Conservation (phyloP, 2,329 filamentous ascomycete genomes). For the Fusarium annulatum region DNA sequence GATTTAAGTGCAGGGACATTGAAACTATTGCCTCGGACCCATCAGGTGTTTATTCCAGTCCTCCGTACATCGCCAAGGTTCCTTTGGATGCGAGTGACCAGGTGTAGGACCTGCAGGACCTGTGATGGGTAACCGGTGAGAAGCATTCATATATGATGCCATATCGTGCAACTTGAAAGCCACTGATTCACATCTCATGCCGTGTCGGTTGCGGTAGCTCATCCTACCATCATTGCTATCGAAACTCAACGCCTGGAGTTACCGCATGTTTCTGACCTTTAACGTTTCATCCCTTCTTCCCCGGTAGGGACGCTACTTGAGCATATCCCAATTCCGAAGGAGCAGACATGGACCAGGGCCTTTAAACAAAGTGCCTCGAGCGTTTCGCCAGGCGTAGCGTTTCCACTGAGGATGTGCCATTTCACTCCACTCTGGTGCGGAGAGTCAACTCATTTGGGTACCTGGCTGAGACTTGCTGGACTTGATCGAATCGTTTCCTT, state of each 20-base stretch:
- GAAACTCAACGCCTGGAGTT: conserved; percentile 11
- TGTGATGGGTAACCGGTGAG: neutral
- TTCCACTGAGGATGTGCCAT: conserved; percentile 27
- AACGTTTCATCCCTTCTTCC: conserved; percentile 40
- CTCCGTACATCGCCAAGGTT: neutral
- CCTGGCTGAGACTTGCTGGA: neutral
- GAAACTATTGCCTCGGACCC: conserved; percentile 35
- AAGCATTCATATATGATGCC: neutral
- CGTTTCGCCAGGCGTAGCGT: conserved; percentile 29
- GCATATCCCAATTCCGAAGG: neutral
- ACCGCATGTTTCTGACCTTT: conserved; percentile 26
- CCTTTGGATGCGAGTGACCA: conserved; percentile 1
- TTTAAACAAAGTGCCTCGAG: conserved; percentile 24
- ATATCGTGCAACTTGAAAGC: conserved; percentile 14
- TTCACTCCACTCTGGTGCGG: conserved; percentile 32
- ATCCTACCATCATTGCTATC: conserved; percentile 9
- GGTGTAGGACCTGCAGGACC: neutral
- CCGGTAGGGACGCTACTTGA: conserved; percentile 22
- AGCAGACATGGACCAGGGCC: conserved; percentile 32
- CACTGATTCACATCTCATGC: conserved; percentile 1
- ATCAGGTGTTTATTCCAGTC: conserved; percentile 16
- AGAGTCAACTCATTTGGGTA: conserved; percentile 21
- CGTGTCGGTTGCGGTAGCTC: neutral
- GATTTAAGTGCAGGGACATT: conserved; percentile 17
- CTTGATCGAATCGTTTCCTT: conserved; percentile 19